These are phyloP conservation scores for Acacia confusa DNA, from an alignment of 306 rosid genomes.

Conservation along the genomic window DNA sequence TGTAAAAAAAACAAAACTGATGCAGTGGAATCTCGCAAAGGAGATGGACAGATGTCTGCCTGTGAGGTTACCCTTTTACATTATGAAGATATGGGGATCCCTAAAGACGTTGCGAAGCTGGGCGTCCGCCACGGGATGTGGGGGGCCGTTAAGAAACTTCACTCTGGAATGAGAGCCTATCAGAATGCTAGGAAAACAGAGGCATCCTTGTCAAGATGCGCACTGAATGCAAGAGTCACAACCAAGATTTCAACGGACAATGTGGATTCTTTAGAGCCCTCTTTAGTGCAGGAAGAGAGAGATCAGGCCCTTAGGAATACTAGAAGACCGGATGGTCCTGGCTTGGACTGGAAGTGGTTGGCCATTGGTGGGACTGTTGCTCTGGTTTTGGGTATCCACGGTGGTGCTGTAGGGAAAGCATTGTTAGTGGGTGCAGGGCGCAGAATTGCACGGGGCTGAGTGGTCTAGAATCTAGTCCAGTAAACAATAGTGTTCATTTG, in stretches of 20 bases:
- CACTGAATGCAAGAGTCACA: slow-evolving; percentile 75
- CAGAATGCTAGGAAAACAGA: slow-evolving; percentile 81
- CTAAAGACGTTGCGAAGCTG: slow-evolving; percentile 95
- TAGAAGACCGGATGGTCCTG: slow-evolving; percentile 40
- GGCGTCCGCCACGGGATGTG: slow-evolving; percentile 99
- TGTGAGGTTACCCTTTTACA: slow-evolving; percentile 93
- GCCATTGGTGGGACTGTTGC: slow-evolving; percentile 92
- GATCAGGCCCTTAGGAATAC: slow-evolving; percentile 28
- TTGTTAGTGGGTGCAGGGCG: slow-evolving; percentile 88
- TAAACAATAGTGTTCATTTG: slow-evolving; percentile 17
- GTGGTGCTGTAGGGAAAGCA: slow-evolving; percentile 76
- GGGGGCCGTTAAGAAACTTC: slow-evolving; percentile 94
- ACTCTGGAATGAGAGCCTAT: slow-evolving; percentile 92
- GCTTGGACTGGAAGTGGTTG: slow-evolving; percentile 95
- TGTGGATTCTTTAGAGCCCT: slow-evolving; percentile 46
- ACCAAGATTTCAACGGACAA: slow-evolving; percentile 55
- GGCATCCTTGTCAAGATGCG: slow-evolving; percentile 61
- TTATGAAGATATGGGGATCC: slow-evolving; percentile 98
- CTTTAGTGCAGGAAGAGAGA: slow-evolving; percentile 43
- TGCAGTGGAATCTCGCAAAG: slow-evolving; percentile 91
- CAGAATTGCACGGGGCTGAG: slow-evolving; percentile 73
- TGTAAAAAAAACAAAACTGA: slow-evolving; percentile 30
- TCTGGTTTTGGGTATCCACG: slow-evolving; percentile 83
- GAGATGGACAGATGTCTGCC: slow-evolving; percentile 85
- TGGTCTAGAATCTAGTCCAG: slow-evolving; percentile 14